These are phyloP conservation scores for Herpetospermum pedunculosum DNA, from an alignment of 306 rosid species.

Conservation along the genomic window DNA sequence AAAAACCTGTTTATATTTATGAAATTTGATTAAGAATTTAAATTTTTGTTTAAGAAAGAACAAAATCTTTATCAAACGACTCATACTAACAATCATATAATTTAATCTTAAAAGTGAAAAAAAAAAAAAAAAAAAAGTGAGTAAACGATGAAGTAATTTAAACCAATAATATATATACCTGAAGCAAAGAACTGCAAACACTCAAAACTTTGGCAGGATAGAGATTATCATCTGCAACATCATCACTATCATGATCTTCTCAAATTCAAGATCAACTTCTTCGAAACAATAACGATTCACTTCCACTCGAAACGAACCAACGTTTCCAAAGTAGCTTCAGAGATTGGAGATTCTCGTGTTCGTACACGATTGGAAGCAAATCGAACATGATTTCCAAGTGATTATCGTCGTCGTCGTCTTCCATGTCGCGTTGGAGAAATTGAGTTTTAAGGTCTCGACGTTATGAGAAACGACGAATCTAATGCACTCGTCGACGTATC, in stretches of 20 bases:
- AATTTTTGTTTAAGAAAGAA: no score
- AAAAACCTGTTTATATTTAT: no score
- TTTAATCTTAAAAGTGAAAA: no score
- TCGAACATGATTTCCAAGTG: not conserved
- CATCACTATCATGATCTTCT: not conserved
- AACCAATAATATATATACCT: no score
- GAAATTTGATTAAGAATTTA: no score
- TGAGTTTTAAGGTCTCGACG: slow-evolving; percentile 16
- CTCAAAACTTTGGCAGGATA: slow-evolving; percentile 13
- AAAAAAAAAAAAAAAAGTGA: no score
- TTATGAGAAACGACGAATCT: slow-evolving; percentile 6
- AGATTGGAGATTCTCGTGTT: slow-evolving; percentile 7
- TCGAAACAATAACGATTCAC: not conserved
- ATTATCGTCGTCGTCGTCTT: not conserved
- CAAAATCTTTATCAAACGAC: no score
- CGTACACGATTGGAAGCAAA: slow-evolving; percentile 16
- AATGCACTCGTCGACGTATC: not conserved
- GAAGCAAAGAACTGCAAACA: slow-evolving; percentile 20
- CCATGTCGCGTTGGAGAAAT: no score
- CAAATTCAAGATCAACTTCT: slow-evolving; percentile 20
- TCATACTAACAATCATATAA: no score
- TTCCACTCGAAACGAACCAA: not conserved
- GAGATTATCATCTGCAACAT: not conserved
- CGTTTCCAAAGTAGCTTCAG: slow-evolving; percentile 11
- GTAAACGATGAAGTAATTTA: no score